These are phyloP conservation scores for Setaria italica DNA, from an alignment of 202 grass and related monocot genomes.

Conservation along the genomic window DNA sequence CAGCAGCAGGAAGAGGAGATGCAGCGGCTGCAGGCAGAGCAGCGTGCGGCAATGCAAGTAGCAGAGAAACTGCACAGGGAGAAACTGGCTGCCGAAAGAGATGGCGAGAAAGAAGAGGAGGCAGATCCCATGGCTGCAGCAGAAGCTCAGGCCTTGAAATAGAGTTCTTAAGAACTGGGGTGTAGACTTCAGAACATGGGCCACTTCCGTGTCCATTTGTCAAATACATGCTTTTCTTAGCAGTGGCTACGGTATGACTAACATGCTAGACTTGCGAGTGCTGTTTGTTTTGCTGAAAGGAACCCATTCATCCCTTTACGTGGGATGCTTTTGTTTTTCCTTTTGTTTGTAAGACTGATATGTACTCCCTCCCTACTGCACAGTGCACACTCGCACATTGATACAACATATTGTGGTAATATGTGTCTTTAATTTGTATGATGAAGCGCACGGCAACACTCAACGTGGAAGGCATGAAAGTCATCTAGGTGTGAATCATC, in stretches of 20 bases:
- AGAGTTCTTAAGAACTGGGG: constrained; percentile 44
- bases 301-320: background rate
- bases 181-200: constrained; percentile 25
- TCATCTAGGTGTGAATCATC: no score
- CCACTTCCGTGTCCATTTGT: constrained; percentile 14
- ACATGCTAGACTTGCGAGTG: background rate
- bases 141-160: constrained; percentile 65
- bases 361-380: background rate
- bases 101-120: constrained; percentile 87
- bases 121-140: constrained; percentile 81
- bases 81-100: constrained; percentile 69
- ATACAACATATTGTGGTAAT: background rate
- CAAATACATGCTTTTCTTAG: constrained; percentile 10
- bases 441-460: no score
- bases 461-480: no score
- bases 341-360: background rate
- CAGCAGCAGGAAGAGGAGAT: constrained; percentile 99
- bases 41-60: constrained; percentile 79
- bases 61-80: constrained; percentile 85
- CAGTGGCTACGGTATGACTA: background rate
- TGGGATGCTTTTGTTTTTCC: background rate
- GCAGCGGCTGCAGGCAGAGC: constrained; percentile 84
- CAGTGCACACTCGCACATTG: background rate
- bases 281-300: background rate
- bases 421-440: background rate